phyloP scores from a whole-genome alignment of 352 stramenopile genomes.

The Phytopythium aichiense region DNA sequence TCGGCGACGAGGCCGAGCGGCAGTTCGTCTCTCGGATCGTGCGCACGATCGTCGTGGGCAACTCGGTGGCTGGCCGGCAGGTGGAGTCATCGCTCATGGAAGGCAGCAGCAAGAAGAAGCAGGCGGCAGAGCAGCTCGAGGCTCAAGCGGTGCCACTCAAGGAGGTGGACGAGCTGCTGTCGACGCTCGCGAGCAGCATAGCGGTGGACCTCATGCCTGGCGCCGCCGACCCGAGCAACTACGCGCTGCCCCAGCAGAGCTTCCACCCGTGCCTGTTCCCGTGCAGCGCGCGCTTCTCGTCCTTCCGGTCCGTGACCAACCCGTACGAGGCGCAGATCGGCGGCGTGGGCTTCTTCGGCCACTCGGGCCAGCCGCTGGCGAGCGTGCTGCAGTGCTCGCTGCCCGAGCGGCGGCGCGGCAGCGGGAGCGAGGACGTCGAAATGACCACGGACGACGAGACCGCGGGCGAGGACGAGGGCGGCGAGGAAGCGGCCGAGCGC shows the following conservation, averaged over 20 bases:
- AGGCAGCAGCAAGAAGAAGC: conserved; percentile 28
- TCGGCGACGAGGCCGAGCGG: conserved; percentile 51
- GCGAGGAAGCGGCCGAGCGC: conserved; percentile 17
- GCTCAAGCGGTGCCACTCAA: conserved; percentile 49
- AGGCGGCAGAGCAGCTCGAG: conserved; percentile 35
- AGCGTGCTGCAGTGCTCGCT: conserved; percentile 78
- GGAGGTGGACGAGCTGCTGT: conserved; percentile 73
- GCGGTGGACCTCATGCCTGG: conserved; percentile 92
- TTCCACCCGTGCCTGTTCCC: conserved; percentile 94
- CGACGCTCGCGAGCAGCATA: conserved; percentile 69
- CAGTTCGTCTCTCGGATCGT: conserved; percentile 68
- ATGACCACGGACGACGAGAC: conserved; percentile 16
- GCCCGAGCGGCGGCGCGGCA: conserved; percentile 4
- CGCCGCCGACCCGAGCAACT: conserved; percentile 83
- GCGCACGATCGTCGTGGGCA: conserved; percentile 70
- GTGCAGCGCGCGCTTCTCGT: conserved; percentile 68
- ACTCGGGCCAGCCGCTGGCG: conserved; percentile 82
- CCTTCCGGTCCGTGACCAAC: conserved; percentile 90
- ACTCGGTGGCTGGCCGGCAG: conserved; percentile 31
- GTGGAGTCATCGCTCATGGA: conserved; percentile 12
- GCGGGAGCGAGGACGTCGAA: neutral
- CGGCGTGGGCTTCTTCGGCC: conserved; percentile 71
- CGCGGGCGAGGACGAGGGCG: conserved; percentile 29
- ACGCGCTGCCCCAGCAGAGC: conserved; percentile 91
- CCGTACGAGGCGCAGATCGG: conserved; percentile 85